Evolutionary conservation across 805 yeast genomes (phyloP).

Genomic region (Yarrowia sp.): DNA sequence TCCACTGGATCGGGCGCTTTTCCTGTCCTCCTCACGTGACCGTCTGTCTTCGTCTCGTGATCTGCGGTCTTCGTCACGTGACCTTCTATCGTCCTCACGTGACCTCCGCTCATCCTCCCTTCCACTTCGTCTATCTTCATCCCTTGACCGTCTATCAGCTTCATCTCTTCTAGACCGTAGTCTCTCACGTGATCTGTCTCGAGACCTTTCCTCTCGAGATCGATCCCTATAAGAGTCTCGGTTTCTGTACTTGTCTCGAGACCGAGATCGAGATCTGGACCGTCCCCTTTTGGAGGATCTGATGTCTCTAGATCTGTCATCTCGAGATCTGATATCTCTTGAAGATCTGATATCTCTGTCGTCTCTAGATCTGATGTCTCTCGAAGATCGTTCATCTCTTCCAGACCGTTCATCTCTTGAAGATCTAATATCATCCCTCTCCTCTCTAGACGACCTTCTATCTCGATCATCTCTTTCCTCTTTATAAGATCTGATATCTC

Average conservation of each 20-base stretch:
- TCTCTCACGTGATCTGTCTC: conserved; percentile 3
- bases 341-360: background rate
- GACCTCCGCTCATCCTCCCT: no score
- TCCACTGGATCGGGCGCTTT: background rate
- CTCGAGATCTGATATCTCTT: conserved; percentile 27
- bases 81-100: no score
- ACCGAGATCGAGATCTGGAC: background rate
- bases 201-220: background rate
- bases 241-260: conserved; percentile 3
- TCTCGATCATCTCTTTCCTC: no score
- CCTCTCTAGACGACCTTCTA: background rate
- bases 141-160: no score
- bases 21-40: no score
- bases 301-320: background rate
- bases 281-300: conserved; percentile 5
- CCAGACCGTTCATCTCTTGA: no score
- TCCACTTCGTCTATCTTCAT: no score
- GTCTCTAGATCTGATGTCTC: background rate
- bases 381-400: background rate
- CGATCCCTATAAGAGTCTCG: background rate
- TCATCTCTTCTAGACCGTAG: background rate
- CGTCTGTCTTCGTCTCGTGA: background rate
- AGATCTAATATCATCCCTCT: background rate
- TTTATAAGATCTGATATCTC: background rate
- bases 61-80: background rate